Evolutionary conservation across 169 alveolate species (phyloP).

Genomic region (Plasmodium blacklocki): DNA sequence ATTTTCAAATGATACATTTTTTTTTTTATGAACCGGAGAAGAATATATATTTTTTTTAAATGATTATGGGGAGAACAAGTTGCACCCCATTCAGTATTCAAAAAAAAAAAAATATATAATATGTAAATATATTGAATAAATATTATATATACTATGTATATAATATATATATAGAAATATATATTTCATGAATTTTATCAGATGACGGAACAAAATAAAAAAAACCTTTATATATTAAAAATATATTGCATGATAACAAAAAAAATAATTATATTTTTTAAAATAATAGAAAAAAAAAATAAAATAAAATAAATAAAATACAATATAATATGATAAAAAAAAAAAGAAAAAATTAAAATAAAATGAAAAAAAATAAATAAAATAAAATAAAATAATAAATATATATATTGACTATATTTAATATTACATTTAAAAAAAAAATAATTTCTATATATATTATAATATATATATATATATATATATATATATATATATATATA

Average conservation of each 20-base stretch:
- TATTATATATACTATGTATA: too few species aligned
- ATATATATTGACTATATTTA: too few species aligned
- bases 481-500: too few species aligned
- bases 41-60: too few species aligned
- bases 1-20: too few species aligned
- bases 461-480: background rate
- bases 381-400: background rate
- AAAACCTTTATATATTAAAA: background rate
- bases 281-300: background rate
- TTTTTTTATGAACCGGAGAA: too few species aligned
- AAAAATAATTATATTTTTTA: background rate
- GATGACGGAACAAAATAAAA: background rate
- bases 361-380: background rate
- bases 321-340: background rate
- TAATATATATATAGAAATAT: background rate
- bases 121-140: too few species aligned
- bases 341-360: background rate
- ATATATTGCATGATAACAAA: background rate
- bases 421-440: slow-evolving; percentile 7
- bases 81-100: too few species aligned
- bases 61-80: too few species aligned
- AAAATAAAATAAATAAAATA: background rate
- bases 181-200: too few species aligned
- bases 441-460: too few species aligned
- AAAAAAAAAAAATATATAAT: too few species aligned